Conservation (phyloP, 2,329 filamentous ascomycete species). For the Colletotrichum sp. region DNA sequence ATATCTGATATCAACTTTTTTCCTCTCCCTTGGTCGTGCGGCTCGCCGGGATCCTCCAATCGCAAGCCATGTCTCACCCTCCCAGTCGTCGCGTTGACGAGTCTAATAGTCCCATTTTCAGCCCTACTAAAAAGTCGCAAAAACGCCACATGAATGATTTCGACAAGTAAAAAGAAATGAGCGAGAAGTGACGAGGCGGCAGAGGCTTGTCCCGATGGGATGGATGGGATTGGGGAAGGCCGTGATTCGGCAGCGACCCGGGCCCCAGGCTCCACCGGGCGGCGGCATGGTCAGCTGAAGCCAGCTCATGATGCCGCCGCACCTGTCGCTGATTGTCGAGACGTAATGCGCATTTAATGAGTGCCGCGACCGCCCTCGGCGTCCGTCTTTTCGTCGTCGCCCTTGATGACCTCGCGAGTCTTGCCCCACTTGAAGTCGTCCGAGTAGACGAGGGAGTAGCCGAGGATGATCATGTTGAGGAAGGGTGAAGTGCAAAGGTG, state of each 20-base stretch:
- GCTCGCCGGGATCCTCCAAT: background rate
- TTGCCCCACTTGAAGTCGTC: slow-evolving; percentile 54
- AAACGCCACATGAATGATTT: slow-evolving; percentile 16
- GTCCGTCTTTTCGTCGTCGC: slow-evolving; percentile 25
- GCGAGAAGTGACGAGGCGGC: background rate
- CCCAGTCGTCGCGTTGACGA: slow-evolving; percentile 4
- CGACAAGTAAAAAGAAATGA: background rate
- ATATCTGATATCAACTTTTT: background rate
- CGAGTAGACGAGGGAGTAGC: slow-evolving; percentile 45
- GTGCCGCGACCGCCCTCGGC: slow-evolving; percentile 24
- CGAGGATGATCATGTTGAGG: slow-evolving; percentile 46
- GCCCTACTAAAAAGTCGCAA: background rate
- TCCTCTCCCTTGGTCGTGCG: background rate
- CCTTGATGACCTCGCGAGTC: slow-evolving; percentile 41
- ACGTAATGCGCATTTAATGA: slow-evolving; percentile 4
- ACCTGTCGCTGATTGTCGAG: slow-evolving; percentile 20
- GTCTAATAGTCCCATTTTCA: slow-evolving; percentile 12
- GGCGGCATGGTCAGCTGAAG: background rate
- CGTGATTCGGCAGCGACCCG: background rate
- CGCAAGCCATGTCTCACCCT: background rate
- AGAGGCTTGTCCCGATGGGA: background rate
- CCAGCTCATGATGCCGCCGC: background rate
- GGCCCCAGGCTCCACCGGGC: background rate
- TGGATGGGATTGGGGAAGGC: background rate
- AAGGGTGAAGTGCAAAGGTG: slow-evolving; percentile 43